Conservation (phyloP, 306 rosid species). For the Astragalus glycyphyllos region DNA sequence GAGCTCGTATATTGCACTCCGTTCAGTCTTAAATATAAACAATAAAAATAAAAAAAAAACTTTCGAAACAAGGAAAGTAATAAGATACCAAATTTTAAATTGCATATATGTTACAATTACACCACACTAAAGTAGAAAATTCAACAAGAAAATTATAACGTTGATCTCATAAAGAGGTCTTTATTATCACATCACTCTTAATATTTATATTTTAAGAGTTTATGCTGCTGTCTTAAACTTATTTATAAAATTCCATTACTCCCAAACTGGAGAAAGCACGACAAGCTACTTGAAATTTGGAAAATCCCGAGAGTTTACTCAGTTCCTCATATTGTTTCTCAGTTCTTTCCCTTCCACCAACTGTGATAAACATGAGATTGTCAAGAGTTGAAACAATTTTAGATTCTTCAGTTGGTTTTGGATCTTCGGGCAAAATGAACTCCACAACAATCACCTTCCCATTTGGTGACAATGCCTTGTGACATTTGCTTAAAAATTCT, state of each 20-base stretch:
- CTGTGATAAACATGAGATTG: slow-evolving; percentile 42
- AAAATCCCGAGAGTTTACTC: slow-evolving; percentile 40
- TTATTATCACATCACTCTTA: background rate
- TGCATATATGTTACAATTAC: background rate
- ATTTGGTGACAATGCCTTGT: slow-evolving; percentile 40
- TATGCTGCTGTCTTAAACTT: background rate
- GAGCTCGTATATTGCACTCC: too few relatives aligned
- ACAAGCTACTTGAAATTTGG: slow-evolving; percentile 38
- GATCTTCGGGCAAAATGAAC: slow-evolving; percentile 45
- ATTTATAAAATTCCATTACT: slow-evolving; percentile 48
- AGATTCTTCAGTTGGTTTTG: slow-evolving; percentile 22
- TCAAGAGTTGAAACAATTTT: slow-evolving; percentile 39
- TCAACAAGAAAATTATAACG: background rate
- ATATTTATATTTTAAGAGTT: background rate
- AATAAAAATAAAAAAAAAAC: too few relatives aligned
- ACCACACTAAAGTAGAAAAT: background rate
- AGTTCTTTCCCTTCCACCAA: slow-evolving; percentile 53
- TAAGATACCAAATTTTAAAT: background rate
- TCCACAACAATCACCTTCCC: slow-evolving; percentile 53
- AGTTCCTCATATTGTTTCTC: slow-evolving; percentile 33
- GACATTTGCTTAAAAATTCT: slow-evolving; percentile 37
- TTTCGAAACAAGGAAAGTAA: too few relatives aligned
- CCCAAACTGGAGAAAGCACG: slow-evolving; percentile 38
- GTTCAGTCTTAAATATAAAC: too few relatives aligned
- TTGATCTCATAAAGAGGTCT: background rate